Base-by-base conservation (phyloP, 2,329 filamentous ascomycete genomes). In the Dichotomopilus funicola region DNA sequence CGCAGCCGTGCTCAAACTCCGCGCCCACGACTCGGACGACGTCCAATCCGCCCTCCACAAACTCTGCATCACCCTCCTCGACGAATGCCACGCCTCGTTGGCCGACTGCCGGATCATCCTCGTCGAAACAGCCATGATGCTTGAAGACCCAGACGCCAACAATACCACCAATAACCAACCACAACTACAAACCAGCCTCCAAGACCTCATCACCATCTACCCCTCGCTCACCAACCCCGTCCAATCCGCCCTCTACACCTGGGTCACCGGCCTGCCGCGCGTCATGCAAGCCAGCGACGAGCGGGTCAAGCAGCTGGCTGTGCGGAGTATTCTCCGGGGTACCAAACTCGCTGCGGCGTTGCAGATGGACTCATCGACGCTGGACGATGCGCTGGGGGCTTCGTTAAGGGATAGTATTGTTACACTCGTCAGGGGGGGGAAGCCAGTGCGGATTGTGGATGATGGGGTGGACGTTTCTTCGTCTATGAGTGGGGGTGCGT, bases 221-320 rank as follows among this genome's bases (percentile, higher is more conserved):
- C 66, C 75, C 3, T 70, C 75, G 10, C 71, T 88, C 0, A 68
- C 75, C 7, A 79, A 83, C 6, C 68, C 78, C 8, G 70, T 89
- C 10, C 83, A 89, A 63, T 80, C 78, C 34, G 86, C 82, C 0
- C 77, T 95, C 0, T 88, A 92, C 68, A 85, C 84, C 51, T 96
- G 91, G 91, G 80, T 91, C 31, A 82, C 83, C 2, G 86, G 89
- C 42, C 78, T 99, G 13, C 86, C 92, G 5, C 81, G 91, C 12
- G 72, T 89, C 11, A 91, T 96, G 83, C 89, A 92, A 67, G 82
- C 85, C 7, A 87, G 85, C 62, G 91, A 97, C 64, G 90, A 96
- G 62, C 77, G 78, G n/a, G 75, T 79, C 34, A 95, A 95, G 68
- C 78, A 83, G 59, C 79, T 80, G 54, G 83, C 86, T 1, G 79